Evolutionary conservation across 164 flowering plant species (phyloP).

Genomic region (Berberis vulgaris): DNA sequence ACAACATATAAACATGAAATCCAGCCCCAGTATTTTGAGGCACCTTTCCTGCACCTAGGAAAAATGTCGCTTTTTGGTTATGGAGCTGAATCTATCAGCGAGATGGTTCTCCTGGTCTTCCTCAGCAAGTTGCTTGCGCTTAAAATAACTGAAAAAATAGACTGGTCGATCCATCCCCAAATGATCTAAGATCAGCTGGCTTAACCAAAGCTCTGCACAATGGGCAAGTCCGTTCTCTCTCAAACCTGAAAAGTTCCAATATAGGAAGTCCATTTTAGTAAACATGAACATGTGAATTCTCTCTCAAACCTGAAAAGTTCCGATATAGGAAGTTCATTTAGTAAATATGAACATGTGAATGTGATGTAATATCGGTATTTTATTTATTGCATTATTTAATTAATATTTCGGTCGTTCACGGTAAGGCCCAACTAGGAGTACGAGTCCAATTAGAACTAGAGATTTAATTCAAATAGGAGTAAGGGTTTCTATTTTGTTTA

Average conservation of each 20-base stretch:
- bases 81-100: no score
- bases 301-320: conserved; percentile 83
- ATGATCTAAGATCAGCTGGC: conserved; percentile 80
- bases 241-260: conserved; percentile 58
- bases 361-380: no score
- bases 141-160: conserved; percentile 79
- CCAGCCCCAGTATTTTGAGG: no score
- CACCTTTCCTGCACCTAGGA: no score
- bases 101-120: neutral
- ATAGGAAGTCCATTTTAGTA: neutral
- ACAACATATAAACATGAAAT: no score
- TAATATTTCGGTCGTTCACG: no score
- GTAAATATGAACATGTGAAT: neutral
- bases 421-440: no score
- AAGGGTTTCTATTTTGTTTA: no score
- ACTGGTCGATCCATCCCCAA: conserved; percentile 87
- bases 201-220: conserved; percentile 91
- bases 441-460: no score
- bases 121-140: conserved; percentile 3
- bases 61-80: no score
- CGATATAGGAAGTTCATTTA: neutral
- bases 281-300: neutral
- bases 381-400: no score
- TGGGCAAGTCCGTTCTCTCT: conserved; percentile 97
- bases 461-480: no score